Base-by-base conservation (phyloP, 192 early-diverging fungal species). In the Kappamyces sp. region DNA sequence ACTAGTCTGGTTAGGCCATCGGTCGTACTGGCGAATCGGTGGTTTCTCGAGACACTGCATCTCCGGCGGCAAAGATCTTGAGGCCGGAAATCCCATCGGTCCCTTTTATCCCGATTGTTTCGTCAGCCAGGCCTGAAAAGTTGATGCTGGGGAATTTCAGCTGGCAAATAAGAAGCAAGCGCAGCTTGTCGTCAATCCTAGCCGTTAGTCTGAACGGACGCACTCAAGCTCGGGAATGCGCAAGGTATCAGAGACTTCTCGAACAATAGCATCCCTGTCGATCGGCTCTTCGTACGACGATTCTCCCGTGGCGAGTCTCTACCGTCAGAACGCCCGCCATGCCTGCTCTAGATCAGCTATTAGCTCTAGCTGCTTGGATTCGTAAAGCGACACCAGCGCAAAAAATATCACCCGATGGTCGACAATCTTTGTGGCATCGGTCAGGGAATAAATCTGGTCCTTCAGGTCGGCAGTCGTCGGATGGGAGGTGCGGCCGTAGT, bases 291-390 rank as follows among this genome's bases (percentile, higher is more conserved):
- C 80, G 40, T 88, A 83, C 0, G 84, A 58, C 2, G 78, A 81
- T 62, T 80, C 81, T 36, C 86, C 87, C 39, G 84, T 87, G 1
- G 86, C 84, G 35, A 87, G 60, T 13, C 72, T 72, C 84, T 84
- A 62, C 10, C 33, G 12, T 67, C 23, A 23, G 23, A 64, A 32
- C 10, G 13, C 10, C 9, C 33, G 9, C 34, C n/a, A 15, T 32
- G 63, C 67, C 64, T 90, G 88, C 66, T 90, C 87, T 5, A 87
- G 62, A 32, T 71, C 58, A 5, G 80, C 86, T n/a, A 88, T 49
- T 12, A 71, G 59, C 7, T 77, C 74, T 43, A 90, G 64, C 15
- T 83, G 80, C 46, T 53, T 53, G n/a, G 38, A 36, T 33, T 53
- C 38, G 41, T 53, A 53, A 12, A 63, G 86, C 83, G 13, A 86